Conservation (phyloP, 2,329 filamentous ascomycete genomes). For the Epichloe hybrida region DNA sequence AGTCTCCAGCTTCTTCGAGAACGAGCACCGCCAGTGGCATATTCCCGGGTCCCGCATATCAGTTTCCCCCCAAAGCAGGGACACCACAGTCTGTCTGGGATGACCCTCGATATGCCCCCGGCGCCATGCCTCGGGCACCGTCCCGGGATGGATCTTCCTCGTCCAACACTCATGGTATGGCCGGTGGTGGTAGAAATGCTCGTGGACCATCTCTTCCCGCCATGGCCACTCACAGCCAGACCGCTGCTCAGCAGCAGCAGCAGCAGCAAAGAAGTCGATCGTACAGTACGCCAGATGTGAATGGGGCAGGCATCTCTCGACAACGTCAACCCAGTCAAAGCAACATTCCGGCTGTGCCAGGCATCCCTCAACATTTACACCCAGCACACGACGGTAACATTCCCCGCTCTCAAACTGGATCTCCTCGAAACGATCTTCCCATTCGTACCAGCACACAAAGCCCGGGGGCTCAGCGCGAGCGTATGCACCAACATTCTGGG, state of each 20-base stretch:
- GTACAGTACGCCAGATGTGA: conserved; percentile 91
- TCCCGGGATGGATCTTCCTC: conserved; percentile 62
- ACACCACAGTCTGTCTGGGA: conserved; percentile 57
- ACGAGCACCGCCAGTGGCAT: conserved; percentile 64
- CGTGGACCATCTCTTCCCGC: conserved; percentile 71
- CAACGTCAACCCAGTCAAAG: conserved; percentile 40
- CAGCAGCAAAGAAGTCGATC: conserved; percentile 66
- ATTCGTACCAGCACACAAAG: conserved; percentile 58
- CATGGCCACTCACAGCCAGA: conserved; percentile 45
- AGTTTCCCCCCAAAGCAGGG: conserved; percentile 64
- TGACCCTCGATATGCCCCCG: conserved; percentile 79
- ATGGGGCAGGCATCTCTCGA: conserved; percentile 49
- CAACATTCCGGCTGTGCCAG: conserved; percentile 56
- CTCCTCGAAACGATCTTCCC: conserved; percentile 56
- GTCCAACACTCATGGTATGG: conserved; percentile 48
- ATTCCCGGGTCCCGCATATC: conserved; percentile 43
- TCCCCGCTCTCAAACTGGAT: conserved; percentile 69
- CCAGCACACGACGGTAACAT: conserved; percentile 48
- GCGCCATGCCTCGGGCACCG: conserved; percentile 68
- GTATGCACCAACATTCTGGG: conserved; percentile 34
- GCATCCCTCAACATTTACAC: conserved; percentile 59
- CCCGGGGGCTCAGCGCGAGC: conserved; percentile 52
- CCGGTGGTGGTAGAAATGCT: conserved; percentile 49
- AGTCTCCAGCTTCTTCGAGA: conserved; percentile 64
- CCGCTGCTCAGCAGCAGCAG: conserved; percentile 33